Conservation (phyloP, 768 basidiomycete species). For the Suillus decipiens region DNA sequence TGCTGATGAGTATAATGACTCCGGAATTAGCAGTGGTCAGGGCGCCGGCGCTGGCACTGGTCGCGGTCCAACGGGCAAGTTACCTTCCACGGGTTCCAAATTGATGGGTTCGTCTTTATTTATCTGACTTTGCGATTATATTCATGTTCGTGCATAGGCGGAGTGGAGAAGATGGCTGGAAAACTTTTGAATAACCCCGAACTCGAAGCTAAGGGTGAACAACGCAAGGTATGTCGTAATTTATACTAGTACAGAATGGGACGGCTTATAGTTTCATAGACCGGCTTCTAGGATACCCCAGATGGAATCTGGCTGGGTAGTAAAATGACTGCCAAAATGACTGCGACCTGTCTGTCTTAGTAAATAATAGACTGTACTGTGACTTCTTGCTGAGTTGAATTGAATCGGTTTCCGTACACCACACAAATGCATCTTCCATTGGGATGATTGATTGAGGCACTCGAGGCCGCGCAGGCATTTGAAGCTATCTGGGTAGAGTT, state of each 20-base stretch:
- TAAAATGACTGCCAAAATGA: background rate
- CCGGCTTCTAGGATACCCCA: background rate
- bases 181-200: slow-evolving; percentile 4
- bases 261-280: background rate
- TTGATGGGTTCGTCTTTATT: slow-evolving; percentile 9
- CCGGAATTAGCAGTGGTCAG: background rate
- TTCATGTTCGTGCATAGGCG: slow-evolving; percentile 2
- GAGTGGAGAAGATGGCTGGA: slow-evolving; percentile 13
- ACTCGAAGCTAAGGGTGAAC: slow-evolving; percentile 7
- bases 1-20: slow-evolving; percentile 14
- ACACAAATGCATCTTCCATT: background rate
- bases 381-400: background rate
- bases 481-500: slow-evolving; percentile 53
- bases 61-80: background rate
- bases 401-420: background rate
- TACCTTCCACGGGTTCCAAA: slow-evolving; percentile 1
- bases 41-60: background rate
- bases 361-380: background rate
- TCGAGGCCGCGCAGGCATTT: background rate
- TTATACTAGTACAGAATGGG: background rate
- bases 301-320: background rate
- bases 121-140: background rate
- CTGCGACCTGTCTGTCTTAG: background rate
- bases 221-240: slow-evolving; percentile 11
- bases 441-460: background rate